A percentile compares a stretch with the other conserved stretches of the same genome.
Conservation (phyloP, 192 early-diverging fungal genomes). For the Coemansia sp. region DNA sequence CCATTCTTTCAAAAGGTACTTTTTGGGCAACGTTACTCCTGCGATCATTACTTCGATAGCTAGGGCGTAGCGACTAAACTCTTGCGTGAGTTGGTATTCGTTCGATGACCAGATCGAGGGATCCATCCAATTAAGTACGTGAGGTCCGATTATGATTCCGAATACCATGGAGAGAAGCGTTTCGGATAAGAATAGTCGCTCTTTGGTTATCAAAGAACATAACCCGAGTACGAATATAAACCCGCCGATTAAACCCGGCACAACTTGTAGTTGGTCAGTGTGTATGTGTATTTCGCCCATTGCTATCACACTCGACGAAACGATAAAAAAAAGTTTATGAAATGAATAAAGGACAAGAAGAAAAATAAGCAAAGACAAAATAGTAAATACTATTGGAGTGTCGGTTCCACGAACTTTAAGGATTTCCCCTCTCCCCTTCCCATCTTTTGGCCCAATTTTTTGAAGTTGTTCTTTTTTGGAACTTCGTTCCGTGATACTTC, state of each 20-base stretch:
- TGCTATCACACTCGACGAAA: background rate
- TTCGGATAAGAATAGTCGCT: slow-evolving; percentile 74
- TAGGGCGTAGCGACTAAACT: slow-evolving; percentile 79
- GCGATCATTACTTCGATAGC: slow-evolving; percentile 88
- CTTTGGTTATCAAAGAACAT: slow-evolving; percentile 69
- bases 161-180: slow-evolving; percentile 81
- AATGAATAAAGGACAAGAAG: background rate
- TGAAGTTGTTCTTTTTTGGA: background rate
- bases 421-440: too few species aligned
- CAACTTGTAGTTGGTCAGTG: slow-evolving; percentile 42
- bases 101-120: slow-evolving; percentile 63
- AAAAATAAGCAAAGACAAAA: background rate
- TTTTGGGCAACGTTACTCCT: slow-evolving; percentile 80
- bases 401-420: background rate
- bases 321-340: too few species aligned
- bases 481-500: background rate
- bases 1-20: slow-evolving; percentile 73
- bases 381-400: background rate
- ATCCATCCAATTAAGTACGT: slow-evolving; percentile 71
- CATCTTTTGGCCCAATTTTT: background rate
- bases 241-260: slow-evolving; percentile 67
- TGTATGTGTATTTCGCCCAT: slow-evolving; percentile 48
- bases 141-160: slow-evolving; percentile 86
- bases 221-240: slow-evolving; percentile 72
- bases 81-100: slow-evolving; percentile 63